Percentiles rank a stretch among this genome's conserved stretches.
Conservation (phyloP, 2,329 filamentous ascomycete species). For the Aaosphaeria pasadenensis region DNA sequence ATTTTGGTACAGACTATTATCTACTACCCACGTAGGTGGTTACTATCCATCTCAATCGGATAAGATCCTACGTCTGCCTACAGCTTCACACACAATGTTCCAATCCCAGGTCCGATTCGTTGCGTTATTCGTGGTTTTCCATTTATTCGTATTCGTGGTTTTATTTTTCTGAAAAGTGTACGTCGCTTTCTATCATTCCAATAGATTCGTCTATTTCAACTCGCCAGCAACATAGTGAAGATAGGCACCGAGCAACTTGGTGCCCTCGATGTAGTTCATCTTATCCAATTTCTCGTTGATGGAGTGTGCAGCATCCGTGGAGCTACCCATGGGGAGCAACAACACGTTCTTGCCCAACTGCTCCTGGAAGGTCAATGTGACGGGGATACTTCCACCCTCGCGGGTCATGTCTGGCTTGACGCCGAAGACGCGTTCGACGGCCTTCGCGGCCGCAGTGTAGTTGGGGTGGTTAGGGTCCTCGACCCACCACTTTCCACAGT, state of each 20-base stretch:
- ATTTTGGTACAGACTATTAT: no score
- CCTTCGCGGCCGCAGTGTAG: conserved; percentile 90
- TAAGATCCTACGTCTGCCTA: no score
- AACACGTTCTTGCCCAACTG: conserved; percentile 97
- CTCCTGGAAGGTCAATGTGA: conserved; percentile 95
- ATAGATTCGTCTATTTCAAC: conserved; percentile 48
- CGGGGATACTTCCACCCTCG: conserved; percentile 95
- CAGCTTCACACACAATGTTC: no score
- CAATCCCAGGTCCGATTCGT: no score
- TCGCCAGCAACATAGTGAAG: conserved; percentile 95
- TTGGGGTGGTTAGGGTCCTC: conserved; percentile 99
- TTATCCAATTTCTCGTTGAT: conserved; percentile 99
- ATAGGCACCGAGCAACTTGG: conserved; percentile 91
- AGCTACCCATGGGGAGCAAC: conserved; percentile 93
- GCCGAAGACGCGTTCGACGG: conserved; percentile 92
- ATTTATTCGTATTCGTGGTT: no score
- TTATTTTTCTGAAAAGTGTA: no score
- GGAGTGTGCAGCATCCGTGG: conserved; percentile 92
- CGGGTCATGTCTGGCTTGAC: conserved; percentile 92
- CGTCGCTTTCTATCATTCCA: no score
- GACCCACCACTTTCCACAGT: conserved; percentile 98
- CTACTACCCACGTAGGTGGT: no score
- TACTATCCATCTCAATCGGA: no score
- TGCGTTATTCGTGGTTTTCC: no score
- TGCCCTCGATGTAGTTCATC: conserved; percentile 97